Conservation (phyloP, 495 filamentous ascomycete species). For the Penicillium lagena region DNA sequence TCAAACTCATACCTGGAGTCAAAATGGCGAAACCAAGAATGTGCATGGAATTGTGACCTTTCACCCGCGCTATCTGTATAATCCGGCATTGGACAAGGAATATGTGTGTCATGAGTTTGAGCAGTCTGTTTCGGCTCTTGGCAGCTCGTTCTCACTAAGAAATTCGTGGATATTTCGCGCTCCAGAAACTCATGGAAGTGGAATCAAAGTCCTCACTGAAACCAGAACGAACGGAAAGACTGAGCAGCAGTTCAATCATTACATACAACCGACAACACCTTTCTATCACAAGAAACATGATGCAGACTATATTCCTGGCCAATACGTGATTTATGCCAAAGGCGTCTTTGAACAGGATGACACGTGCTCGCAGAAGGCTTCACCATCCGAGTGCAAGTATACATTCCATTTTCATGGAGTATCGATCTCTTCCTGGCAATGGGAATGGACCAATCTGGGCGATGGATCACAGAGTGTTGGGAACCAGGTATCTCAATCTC, state of each 20-base stretch:
- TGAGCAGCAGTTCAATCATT: too few species aligned
- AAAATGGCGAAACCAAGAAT: background rate
- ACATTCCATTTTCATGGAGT: background rate
- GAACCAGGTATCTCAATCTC: background rate
- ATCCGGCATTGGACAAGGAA: constrained; percentile 16
- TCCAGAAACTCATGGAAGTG: too few species aligned
- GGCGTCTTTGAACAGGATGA: background rate
- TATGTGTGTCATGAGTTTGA: constrained; percentile 23
- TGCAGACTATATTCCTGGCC: constrained; percentile 2
- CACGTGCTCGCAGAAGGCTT: background rate
- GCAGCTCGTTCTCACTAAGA: background rate
- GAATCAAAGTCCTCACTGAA: too few species aligned
- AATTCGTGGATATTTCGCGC: too few species aligned
- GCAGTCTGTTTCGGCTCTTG: constrained; percentile 10
- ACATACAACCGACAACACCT: background rate
- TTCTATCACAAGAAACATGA: background rate
- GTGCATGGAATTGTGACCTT: constrained; percentile 57
- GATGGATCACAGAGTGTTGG: background rate
- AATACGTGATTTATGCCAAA: constrained; percentile 8
- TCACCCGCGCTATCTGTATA: constrained; percentile 42
- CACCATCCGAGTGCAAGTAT: background rate
- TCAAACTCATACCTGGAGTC: constrained; percentile 1
- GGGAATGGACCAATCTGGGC: background rate
- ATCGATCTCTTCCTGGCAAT: background rate
- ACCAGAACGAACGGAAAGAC: too few species aligned